A percentile compares a stretch with the other conserved stretches of the same genome.
These are phyloP conservation scores for Diplosphaera chodatii DNA, from an alignment of 139 green algal species.

Conservation along the genomic window DNA sequence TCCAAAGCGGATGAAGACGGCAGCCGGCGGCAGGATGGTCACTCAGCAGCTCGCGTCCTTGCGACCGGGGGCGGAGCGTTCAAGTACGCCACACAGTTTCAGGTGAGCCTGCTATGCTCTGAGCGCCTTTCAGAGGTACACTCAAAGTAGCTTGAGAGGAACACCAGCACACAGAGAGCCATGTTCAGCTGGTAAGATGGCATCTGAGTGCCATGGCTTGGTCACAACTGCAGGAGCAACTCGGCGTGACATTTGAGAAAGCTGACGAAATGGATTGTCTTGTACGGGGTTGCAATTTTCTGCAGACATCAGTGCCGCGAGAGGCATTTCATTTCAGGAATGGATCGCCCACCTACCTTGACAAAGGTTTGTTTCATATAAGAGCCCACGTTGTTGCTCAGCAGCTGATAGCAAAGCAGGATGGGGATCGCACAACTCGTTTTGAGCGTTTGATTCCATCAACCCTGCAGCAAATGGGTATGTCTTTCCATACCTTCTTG, in stretches of 20 bases:
- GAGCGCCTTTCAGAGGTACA: too few species aligned
- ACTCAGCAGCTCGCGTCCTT: constrained; percentile 41
- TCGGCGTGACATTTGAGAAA: constrained; percentile 88
- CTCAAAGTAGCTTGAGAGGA: too few species aligned
- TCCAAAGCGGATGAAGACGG: too few species aligned
- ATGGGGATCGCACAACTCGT: too few species aligned
- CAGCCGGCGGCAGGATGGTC: too few species aligned
- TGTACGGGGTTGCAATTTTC: constrained; percentile 90
- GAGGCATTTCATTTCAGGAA: constrained; percentile 90
- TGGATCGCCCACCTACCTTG: constrained; percentile 20
- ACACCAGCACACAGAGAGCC: too few species aligned
- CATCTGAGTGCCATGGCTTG: too few species aligned
- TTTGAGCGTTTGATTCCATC: too few species aligned
- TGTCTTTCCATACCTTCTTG: constrained; percentile 84
- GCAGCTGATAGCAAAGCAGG: too few species aligned
- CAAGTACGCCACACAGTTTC: constrained; percentile 73
- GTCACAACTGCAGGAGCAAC: constrained; percentile 40
- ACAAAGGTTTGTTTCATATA: background rate
- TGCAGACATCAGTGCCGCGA: constrained; percentile 85
- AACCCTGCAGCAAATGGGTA: background rate
- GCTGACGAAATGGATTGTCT: constrained; percentile 92
- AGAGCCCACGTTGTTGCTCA: too few species aligned
- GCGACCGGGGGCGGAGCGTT: constrained; percentile 78
- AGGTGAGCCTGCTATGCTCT: background rate
- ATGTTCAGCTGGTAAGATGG: too few species aligned